These are phyloP conservation scores for Corynespora cassiicola DNA, from an alignment of 2,329 filamentous ascomycete genomes.

Conservation along the genomic window DNA sequence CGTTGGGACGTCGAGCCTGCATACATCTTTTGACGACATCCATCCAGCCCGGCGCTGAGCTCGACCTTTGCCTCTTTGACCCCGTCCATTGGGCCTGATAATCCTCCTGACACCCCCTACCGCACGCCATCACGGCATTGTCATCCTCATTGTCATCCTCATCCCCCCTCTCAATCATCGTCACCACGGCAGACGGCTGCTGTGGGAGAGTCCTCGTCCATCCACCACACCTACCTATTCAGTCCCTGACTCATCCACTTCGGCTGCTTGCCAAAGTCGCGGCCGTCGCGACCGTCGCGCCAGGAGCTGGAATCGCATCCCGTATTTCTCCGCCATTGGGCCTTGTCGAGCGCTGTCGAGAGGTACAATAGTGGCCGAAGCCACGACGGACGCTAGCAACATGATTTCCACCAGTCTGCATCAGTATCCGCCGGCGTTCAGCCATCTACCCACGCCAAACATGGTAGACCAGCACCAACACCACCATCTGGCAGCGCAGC, in stretches of 20 bases:
- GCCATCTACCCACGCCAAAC: constrained; percentile 58
- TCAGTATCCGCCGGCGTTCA: constrained; percentile 45
- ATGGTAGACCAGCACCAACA: constrained; percentile 64
- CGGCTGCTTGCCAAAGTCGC: constrained; percentile 12
- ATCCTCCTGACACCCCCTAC: constrained; percentile 9
- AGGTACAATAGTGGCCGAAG: constrained; percentile 37
- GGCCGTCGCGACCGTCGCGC: constrained; percentile 1
- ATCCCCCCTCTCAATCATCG: no score
- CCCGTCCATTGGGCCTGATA: constrained; percentile 3
- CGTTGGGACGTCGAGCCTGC: constrained; percentile 35
- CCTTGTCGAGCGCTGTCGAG: constrained; percentile 22
- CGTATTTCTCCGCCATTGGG: constrained; percentile 23
- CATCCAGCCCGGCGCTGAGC: constrained; percentile 36
- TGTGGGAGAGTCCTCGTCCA: no score
- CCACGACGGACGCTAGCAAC: constrained; percentile 36
- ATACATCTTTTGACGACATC: constrained; percentile 37
- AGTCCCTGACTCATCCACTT: constrained; percentile 1
- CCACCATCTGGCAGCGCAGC: constrained; percentile 53
- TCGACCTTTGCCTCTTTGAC: no score
- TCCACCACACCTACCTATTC: no score
- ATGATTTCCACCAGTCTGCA: constrained; percentile 49
- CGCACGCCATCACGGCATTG: background rate
- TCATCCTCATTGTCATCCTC: no score
- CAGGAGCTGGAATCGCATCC: no score
- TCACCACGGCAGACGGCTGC: no score